phyloP scores from a whole-genome alignment of 176 grass and related monocot species.

The Zoysia japonica region DNA sequence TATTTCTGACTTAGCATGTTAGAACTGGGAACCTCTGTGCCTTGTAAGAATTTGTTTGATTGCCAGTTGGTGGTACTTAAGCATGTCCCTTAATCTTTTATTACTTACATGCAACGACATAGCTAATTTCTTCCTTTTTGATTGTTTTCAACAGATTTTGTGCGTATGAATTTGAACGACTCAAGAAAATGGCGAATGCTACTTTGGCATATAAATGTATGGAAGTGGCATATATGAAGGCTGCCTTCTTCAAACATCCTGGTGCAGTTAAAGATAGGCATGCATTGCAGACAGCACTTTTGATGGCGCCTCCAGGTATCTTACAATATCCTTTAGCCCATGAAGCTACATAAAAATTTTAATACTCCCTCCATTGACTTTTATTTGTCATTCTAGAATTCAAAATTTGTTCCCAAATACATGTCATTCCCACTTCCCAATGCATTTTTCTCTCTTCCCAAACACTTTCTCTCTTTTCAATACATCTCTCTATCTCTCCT shows the following conservation, averaged over 20 bases:
- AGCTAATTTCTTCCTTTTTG: conserved; percentile 31
- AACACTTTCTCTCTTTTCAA: too few relatives aligned
- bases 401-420: too few relatives aligned
- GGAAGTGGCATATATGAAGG: conserved; percentile 91
- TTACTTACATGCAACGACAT: conserved; percentile 21
- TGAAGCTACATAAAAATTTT: conserved; percentile 27
- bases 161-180: conserved; percentile 72
- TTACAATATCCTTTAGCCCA: conserved; percentile 32
- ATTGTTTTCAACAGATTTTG: conserved; percentile 65
- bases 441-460: too few relatives aligned
- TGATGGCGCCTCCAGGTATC: conserved; percentile 75
- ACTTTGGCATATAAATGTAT: conserved; percentile 96
- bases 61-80: conserved; percentile 2
- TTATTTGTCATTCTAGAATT: too few relatives aligned
- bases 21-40: neutral
- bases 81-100: neutral
- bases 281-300: conserved; percentile 67
- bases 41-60: conserved; percentile 17
- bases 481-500: too few relatives aligned
- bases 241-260: conserved; percentile 80
- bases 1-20: conserved; percentile 9
- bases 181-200: conserved; percentile 82
- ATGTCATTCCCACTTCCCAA: too few relatives aligned
- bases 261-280: conserved; percentile 70
- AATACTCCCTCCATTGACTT: neutral